These are phyloP conservation scores for Tylopilus subfusipes DNA, from an alignment of 768 basidiomycete genomes.

Conservation along the genomic window DNA sequence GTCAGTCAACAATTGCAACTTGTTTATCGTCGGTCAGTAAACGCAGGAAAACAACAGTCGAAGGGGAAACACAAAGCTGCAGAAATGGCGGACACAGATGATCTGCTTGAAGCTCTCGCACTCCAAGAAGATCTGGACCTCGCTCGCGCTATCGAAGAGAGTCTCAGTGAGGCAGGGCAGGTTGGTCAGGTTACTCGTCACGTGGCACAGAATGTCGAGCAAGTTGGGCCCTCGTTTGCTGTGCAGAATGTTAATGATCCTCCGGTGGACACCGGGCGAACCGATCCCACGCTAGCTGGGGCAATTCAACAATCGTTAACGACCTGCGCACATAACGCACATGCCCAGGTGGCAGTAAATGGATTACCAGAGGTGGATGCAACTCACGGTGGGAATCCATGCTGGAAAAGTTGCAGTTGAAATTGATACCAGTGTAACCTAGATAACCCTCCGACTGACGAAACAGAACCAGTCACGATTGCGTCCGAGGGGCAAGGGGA, in stretches of 20 bases:
- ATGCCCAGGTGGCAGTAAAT: neutral
- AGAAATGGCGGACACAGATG: conserved; percentile 4
- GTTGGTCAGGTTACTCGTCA: conserved; percentile 3
- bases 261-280: neutral
- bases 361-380: neutral
- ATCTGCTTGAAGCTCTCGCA: conserved; percentile 15
- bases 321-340: conserved; percentile 8
- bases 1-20: conserved; percentile 38
- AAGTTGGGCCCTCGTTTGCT: conserved; percentile 3
- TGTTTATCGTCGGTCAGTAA: conserved; percentile 35
- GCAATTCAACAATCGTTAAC: conserved; percentile 30
- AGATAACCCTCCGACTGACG: conserved; percentile 1
- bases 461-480: neutral
- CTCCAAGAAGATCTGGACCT: conserved; percentile 42
- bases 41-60: neutral
- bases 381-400: conserved; percentile 10
- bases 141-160: conserved; percentile 45
- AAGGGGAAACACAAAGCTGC: conserved; percentile 4
- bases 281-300: conserved; percentile 27
- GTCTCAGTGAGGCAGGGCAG: conserved; percentile 31
- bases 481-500: neutral
- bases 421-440: conserved; percentile 1
- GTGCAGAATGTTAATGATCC: conserved; percentile 11
- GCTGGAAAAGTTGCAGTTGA: neutral
- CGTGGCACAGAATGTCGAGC: conserved; percentile 6